A percentile compares a stretch with the other conserved stretches of the same genome.
These are phyloP conservation scores for Celoporthe dispersa DNA, from an alignment of 2,329 filamentous ascomycete species.

Conservation along the genomic window DNA sequence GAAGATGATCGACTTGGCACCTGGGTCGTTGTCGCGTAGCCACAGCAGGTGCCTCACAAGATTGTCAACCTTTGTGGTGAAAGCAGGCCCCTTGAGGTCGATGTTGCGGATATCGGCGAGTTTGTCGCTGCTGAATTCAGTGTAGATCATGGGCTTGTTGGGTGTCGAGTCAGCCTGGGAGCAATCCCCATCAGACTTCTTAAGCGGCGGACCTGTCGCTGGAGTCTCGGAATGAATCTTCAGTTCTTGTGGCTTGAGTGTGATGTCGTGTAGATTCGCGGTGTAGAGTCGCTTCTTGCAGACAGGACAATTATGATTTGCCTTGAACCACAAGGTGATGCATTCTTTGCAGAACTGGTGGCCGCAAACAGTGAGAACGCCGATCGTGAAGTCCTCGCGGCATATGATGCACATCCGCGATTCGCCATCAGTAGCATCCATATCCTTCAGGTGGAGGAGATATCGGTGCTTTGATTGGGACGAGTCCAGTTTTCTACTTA, in stretches of 20 bases:
- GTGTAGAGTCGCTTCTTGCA: constrained; percentile 74
- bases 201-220: constrained; percentile 35
- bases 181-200: constrained; percentile 26
- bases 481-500: constrained; percentile 63
- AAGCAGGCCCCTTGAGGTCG: constrained; percentile 73
- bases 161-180: constrained; percentile 28
- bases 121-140: constrained; percentile 71
- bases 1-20: constrained; percentile 91
- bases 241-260: constrained; percentile 76
- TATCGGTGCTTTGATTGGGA: constrained; percentile 79
- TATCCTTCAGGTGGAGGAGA: constrained; percentile 56
- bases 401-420: constrained; percentile 85
- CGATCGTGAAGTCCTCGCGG: constrained; percentile 74
- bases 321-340: constrained; percentile 76
- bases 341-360: constrained; percentile 93
- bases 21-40: constrained; percentile 82
- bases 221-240: constrained; percentile 57
- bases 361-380: constrained; percentile 83
- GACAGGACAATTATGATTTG: constrained; percentile 77
- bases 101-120: constrained; percentile 82
- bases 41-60: constrained; percentile 81
- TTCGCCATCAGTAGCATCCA: constrained; percentile 66
- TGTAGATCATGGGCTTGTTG: constrained; percentile 67
- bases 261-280: constrained; percentile 82
- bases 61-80: constrained; percentile 89